These are phyloP conservation scores for Verticillium zaregamsianum DNA, from an alignment of 2,329 filamentous ascomycete species.

Conservation along the genomic window DNA sequence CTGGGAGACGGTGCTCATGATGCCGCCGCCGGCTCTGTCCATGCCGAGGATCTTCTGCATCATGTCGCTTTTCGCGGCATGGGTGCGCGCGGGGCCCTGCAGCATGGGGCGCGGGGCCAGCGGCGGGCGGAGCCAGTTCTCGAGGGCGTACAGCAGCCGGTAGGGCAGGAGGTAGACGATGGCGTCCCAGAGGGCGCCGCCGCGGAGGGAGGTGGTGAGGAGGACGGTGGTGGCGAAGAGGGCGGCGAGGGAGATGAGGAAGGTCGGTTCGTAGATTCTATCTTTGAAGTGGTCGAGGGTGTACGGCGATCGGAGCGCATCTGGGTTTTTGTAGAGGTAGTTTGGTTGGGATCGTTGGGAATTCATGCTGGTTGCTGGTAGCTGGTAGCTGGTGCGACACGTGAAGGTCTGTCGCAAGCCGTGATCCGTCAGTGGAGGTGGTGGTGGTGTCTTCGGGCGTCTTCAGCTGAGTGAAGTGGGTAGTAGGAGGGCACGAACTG, in stretches of 20 bases:
- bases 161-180: constrained; percentile 55
- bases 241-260: constrained; percentile 28
- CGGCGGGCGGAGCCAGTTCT: constrained; percentile 48
- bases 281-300: constrained; percentile 18
- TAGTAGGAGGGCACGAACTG: neutral
- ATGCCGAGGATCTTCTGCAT: constrained; percentile 61
- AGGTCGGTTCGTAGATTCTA: constrained; percentile 27
- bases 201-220: constrained; percentile 25
- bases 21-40: constrained; percentile 44
- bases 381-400: neutral
- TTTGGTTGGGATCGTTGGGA: constrained; percentile 7
- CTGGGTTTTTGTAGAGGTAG: constrained; percentile 9
- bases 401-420: neutral
- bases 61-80: constrained; percentile 60
- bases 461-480: neutral
- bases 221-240: constrained; percentile 28
- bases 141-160: constrained; percentile 51
- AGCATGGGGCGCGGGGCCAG: constrained; percentile 34
- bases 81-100: constrained; percentile 32
- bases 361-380: constrained; percentile 9
- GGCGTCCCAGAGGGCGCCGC: constrained; percentile 47
- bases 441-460: neutral
- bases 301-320: constrained; percentile 8
- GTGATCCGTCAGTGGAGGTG: neutral
- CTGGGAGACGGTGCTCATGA: constrained; percentile 54